Conservation (phyloP, 2,329 filamentous ascomycete species). For the Lachnellula hyalina region DNA sequence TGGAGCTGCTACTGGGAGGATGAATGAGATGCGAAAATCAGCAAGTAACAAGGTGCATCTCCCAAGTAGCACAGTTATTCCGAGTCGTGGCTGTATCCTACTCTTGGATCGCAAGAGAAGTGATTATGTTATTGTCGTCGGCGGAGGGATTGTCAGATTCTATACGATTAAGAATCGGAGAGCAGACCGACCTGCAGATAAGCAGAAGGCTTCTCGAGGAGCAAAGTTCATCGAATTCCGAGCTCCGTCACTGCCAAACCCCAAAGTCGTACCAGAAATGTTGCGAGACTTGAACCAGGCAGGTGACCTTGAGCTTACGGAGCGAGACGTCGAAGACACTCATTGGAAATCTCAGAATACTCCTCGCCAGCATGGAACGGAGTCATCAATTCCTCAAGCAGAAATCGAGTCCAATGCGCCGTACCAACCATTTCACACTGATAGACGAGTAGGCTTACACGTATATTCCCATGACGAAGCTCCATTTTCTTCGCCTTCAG, state of each 20-base stretch:
- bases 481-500: slow-evolving; percentile 19
- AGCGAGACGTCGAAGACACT: slow-evolving; percentile 23
- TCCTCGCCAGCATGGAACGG: slow-evolving; percentile 39
- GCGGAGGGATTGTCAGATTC: slow-evolving; percentile 60
- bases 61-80: slow-evolving; percentile 48
- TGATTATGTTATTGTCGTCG: slow-evolving; percentile 59
- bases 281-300: slow-evolving; percentile 49
- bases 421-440: slow-evolving; percentile 94
- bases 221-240: slow-evolving; percentile 50
- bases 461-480: slow-evolving; percentile 44
- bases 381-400: slow-evolving; percentile 64
- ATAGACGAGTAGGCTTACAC: slow-evolving; percentile 74
- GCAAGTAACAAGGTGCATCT: slow-evolving; percentile 70
- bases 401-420: slow-evolving; percentile 95
- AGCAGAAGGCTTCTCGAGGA: slow-evolving; percentile 47
- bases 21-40: slow-evolving; percentile 67
- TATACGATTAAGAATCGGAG: slow-evolving; percentile 44
- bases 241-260: slow-evolving; percentile 57
- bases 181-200: slow-evolving; percentile 48
- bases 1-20: slow-evolving; percentile 61
- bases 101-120: slow-evolving; percentile 61
- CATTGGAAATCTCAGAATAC: slow-evolving; percentile 35
- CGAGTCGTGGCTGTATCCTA: slow-evolving; percentile 54
- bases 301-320: slow-evolving; percentile 25
- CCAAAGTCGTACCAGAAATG: slow-evolving; percentile 50